Conservation (phyloP, 129 eudicot genomes). For the Glebionis coronaria region DNA sequence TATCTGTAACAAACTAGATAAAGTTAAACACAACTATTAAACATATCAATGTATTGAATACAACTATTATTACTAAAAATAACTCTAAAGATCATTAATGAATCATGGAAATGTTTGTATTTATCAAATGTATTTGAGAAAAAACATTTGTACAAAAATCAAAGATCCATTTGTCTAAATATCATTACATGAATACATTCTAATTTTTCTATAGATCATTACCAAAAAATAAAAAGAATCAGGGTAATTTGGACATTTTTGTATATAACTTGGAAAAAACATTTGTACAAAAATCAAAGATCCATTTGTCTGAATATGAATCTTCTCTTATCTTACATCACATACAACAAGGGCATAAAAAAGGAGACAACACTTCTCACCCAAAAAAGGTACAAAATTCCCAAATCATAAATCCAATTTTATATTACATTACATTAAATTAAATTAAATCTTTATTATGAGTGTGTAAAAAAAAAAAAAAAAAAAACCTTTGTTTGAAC, state of each 20-base stretch:
- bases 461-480: slow-evolving; percentile 14
- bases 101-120: too few relatives aligned
- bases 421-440: slow-evolving; percentile 4
- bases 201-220: too few relatives aligned
- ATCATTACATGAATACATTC: too few relatives aligned
- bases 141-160: slow-evolving; percentile 22
- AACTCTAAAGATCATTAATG: too few relatives aligned
- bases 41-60: not conserved
- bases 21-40: not conserved
- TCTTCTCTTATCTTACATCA: slow-evolving; percentile 22
- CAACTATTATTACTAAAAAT: not conserved
- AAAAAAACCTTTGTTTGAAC: slow-evolving; percentile 19
- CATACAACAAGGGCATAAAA: slow-evolving; percentile 9
- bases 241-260: too few relatives aligned
- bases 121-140: too few relatives aligned
- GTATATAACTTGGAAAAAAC: slow-evolving; percentile 1
- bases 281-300: slow-evolving; percentile 28
- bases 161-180: slow-evolving; percentile 31
- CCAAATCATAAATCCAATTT: slow-evolving; percentile 7
- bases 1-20: not conserved
- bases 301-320: slow-evolving; percentile 28
- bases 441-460: slow-evolving; percentile 4
- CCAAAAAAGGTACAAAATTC: slow-evolving; percentile 30
- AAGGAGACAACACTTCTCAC: slow-evolving; percentile 26
- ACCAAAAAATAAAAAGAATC: too few relatives aligned